Conservation (phyloP, 1,284 basidiomycete genomes). For the Ceratobasidium papillatum region DNA sequence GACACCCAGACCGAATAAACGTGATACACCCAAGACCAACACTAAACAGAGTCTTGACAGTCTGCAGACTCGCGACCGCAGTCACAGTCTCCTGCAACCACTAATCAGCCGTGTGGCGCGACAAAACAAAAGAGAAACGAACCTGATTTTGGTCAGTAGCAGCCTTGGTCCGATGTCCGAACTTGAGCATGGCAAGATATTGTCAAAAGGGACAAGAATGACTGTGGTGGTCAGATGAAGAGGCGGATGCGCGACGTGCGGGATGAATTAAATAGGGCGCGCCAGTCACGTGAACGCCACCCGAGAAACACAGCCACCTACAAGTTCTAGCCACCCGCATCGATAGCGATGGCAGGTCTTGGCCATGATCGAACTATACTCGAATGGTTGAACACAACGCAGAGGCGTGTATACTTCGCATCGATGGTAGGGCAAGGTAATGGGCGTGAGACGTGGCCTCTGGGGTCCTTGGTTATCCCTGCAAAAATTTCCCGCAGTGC, state of each 20-base stretch:
- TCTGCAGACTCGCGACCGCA: slow-evolving; percentile 25
- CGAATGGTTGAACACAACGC: not conserved
- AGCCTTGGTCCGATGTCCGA: not conserved
- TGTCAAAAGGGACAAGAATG: slow-evolving; percentile 21
- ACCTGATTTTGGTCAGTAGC: slow-evolving; percentile 23
- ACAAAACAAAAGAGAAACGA: not conserved
- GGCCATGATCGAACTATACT: not conserved
- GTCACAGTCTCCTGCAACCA: slow-evolving; percentile 39
- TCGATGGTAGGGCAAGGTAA: not conserved
- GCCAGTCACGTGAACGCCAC: slow-evolving; percentile 10
- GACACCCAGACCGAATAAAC: slow-evolving; percentile 46
- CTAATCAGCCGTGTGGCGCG: not conserved
- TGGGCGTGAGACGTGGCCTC: slow-evolving; percentile 12
- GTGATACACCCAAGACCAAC: slow-evolving; percentile 47
- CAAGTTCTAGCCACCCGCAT: not conserved
- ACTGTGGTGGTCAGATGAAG: slow-evolving; percentile 10
- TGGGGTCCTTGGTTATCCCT: slow-evolving; percentile 3
- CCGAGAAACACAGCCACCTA: not conserved
- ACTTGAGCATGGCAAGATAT: slow-evolving; percentile 10
- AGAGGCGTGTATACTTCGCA: not conserved
- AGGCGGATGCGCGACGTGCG: not conserved
- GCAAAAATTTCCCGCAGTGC: not conserved
- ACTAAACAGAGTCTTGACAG: slow-evolving; percentile 44
- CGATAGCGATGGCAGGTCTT: not conserved
- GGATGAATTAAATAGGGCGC: slow-evolving; percentile 19